Conservation (phyloP, 2,329 filamentous ascomycete species). For the Colletotrichum salicis region DNA sequence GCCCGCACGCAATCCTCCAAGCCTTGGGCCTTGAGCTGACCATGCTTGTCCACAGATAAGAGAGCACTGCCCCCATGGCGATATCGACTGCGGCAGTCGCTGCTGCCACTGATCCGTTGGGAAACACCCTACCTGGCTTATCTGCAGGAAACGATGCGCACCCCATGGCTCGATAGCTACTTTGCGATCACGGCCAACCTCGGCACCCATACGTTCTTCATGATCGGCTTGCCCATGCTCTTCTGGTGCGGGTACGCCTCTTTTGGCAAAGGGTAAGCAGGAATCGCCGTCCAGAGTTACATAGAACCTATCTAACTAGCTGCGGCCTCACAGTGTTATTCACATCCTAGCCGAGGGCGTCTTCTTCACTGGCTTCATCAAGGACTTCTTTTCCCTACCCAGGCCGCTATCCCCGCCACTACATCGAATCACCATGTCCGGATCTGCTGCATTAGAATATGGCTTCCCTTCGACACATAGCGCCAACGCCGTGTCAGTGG, state of each 20-base stretch:
- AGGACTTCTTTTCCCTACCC: slow-evolving; percentile 92
- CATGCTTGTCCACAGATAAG: slow-evolving; percentile 68
- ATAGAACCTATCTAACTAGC: not conserved
- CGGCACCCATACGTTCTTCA: slow-evolving; percentile 98
- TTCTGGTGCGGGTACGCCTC: slow-evolving; percentile 95
- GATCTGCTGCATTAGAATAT: slow-evolving; percentile 93
- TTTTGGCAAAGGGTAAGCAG: slow-evolving; percentile 85
- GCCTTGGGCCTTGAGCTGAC: slow-evolving; percentile 24
- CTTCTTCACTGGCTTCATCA: slow-evolving; percentile 91
- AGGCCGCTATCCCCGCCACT: slow-evolving; percentile 91
- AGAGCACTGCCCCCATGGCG: slow-evolving; percentile 88
- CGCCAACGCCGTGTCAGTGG: slow-evolving; percentile 95
- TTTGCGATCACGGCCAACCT: slow-evolving; percentile 97
- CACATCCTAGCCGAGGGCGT: slow-evolving; percentile 83
- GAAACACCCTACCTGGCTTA: slow-evolving; percentile 94
- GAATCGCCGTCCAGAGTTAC: not conserved
- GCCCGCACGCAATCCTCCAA: slow-evolving; percentile 15
- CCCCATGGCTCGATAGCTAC: slow-evolving; percentile 90
- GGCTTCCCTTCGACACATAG: slow-evolving; percentile 98
- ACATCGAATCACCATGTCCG: slow-evolving; percentile 96
- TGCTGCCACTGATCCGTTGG: slow-evolving; percentile 89
- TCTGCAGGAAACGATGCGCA: slow-evolving; percentile 82
- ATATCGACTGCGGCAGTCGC: slow-evolving; percentile 81
- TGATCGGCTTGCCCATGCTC: slow-evolving; percentile 91
- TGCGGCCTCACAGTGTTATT: slow-evolving; percentile 61